Base-by-base conservation (phyloP, 345 rosid genomes). In the Gossypium raimondii region DNA sequence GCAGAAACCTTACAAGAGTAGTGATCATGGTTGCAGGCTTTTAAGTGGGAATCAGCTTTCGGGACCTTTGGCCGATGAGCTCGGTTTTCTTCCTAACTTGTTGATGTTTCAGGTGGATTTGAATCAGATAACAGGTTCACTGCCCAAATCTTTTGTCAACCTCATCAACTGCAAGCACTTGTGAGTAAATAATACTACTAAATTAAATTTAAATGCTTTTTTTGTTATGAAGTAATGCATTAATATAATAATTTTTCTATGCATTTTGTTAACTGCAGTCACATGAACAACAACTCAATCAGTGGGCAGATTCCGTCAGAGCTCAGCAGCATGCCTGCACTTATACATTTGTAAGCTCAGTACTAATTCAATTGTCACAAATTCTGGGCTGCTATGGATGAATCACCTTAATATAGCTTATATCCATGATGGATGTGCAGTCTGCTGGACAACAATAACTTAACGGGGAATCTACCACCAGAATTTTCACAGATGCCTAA, bases 271-370 rank as follows among this genome's bases (percentile, higher is more conserved):
- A 48, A 38, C 52, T 64, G 20, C 65, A 86, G 89, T 29, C 87
- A 86, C 73, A 73, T 86, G 87, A 86, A 84, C 80, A 86, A 86
- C 81, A 86, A 86, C 79, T 84, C 87, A 29, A 65, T 86, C 77
- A 77, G 83, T 65, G 89, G 89, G 52, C 87, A 77, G 76, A 75
- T 84, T 81, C 89, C 89, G 1, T 68, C 78, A 9, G 85, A 86
- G 75, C 80, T 82, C 80, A 73, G 75, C 48, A 3, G 41, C 45
- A 72, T 86, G 80, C 64, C 89, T 64, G 0, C 12, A 7, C 85
- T 82, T 73, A n/a, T 73, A 12, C 89, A 86, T 76, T 67, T 86
- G 87, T 84, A 79, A 77, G 86, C 67, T 78, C 77, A 41, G 50
- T 71, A 3, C 50, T 8, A 14, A 61, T 61, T 61, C 20, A 62